Evolutionary conservation across 768 basidiomycete genomes (phyloP).

Genomic region (Leucocoprinus leucothites): DNA sequence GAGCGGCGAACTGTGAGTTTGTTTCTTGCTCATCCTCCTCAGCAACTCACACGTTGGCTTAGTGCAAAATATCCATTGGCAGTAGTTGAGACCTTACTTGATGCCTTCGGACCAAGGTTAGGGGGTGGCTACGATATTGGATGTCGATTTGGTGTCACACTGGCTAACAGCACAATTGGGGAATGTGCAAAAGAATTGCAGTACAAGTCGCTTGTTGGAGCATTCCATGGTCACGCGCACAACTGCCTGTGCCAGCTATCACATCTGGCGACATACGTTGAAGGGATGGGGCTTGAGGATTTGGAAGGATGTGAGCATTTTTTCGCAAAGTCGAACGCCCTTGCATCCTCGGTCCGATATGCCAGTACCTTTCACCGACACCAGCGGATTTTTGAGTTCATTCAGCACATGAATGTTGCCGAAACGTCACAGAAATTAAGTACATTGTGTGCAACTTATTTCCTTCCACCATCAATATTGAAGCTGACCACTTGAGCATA

Average conservation of each 20-base stretch:
- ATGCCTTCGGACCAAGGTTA: slow-evolving; percentile 18
- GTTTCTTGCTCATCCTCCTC: too few relatives aligned
- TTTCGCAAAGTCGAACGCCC: slow-evolving; percentile 22
- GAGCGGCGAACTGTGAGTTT: neutral
- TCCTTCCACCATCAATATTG: too few relatives aligned
- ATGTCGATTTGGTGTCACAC: slow-evolving; percentile 22
- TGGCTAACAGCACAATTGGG: slow-evolving; percentile 20
- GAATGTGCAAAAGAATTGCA: neutral
- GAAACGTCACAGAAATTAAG: slow-evolving; percentile 5
- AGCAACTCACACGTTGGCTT: too few relatives aligned
- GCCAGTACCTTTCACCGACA: slow-evolving; percentile 9
- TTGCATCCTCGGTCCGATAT: slow-evolving; percentile 16
- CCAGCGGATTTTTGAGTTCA: slow-evolving; percentile 5
- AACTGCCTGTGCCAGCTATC: slow-evolving; percentile 24
- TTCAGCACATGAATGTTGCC: slow-evolving; percentile 1
- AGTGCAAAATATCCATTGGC: slow-evolving; percentile 25
- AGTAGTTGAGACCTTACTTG: slow-evolving; percentile 17
- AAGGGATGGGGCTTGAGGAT: slow-evolving; percentile 22
- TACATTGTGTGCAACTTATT: too few relatives aligned
- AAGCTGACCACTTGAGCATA: too few relatives aligned
- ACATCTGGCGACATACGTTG: slow-evolving; percentile 19
- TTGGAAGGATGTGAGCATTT: slow-evolving; percentile 22
- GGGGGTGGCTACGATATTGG: slow-evolving; percentile 28
- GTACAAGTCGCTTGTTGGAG: slow-evolving; percentile 17
- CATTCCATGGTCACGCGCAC: slow-evolving; percentile 28